These are phyloP conservation scores for Malbranchea zuffiana DNA, from an alignment of 2,329 filamentous ascomycete genomes.

Conservation along the genomic window DNA sequence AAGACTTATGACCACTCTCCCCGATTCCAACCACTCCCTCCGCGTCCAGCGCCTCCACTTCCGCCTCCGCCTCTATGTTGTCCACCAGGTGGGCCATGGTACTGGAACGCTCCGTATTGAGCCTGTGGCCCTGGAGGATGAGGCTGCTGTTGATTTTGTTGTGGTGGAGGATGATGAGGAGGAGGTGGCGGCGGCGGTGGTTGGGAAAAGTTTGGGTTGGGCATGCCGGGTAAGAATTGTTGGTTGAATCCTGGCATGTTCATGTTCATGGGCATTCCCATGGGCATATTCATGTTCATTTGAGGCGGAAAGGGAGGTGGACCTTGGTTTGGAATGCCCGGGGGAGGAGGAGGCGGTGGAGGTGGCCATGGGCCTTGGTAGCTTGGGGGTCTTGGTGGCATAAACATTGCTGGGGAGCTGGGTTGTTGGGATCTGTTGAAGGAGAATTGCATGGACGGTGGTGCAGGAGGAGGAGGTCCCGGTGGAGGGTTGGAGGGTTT, in stretches of 20 bases:
- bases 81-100: background rate
- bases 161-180: slow-evolving; percentile 22
- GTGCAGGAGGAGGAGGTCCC: background rate
- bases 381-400: slow-evolving; percentile 24
- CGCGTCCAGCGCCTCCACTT: slow-evolving; percentile 3
- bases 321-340: slow-evolving; percentile 15
- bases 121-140: slow-evolving; percentile 17
- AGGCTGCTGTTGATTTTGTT: slow-evolving; percentile 18
- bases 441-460: slow-evolving; percentile 14
- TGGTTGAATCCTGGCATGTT: slow-evolving; percentile 13
- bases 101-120: slow-evolving; percentile 4
- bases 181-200: slow-evolving; percentile 14
- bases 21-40: slow-evolving; percentile 12
- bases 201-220: slow-evolving; percentile 7
- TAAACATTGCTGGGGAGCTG: slow-evolving; percentile 11
- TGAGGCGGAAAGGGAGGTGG: slow-evolving; percentile 8
- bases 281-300: slow-evolving; percentile 11
- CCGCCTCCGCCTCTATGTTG: slow-evolving; percentile 5
- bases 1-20: slow-evolving; percentile 14
- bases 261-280: slow-evolving; percentile 13
- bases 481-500: slow-evolving; percentile 5
- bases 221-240: slow-evolving; percentile 2
- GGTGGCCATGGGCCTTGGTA: slow-evolving; percentile 29
- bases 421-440: slow-evolving; percentile 4
- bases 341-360: slow-evolving; percentile 27